These are phyloP conservation scores for Pelargonium citronellum DNA, from an alignment of 441 rosid species.

Conservation along the genomic window DNA sequence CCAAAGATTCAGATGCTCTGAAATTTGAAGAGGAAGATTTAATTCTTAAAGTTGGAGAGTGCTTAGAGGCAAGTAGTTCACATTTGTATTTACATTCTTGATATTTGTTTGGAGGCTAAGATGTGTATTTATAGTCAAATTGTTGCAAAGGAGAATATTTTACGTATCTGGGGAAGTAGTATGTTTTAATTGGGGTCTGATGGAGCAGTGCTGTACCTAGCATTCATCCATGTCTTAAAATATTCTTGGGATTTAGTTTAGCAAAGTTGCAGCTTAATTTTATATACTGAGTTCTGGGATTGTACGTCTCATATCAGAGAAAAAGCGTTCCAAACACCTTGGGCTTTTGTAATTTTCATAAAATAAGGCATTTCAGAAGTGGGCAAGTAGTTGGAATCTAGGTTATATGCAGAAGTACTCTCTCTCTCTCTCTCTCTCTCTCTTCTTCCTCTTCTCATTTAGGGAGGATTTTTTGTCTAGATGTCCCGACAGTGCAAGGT, in stretches of 20 bases:
- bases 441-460: too few species aligned
- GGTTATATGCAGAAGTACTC: background rate
- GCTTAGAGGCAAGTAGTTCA: slow-evolving; percentile 72
- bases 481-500: background rate
- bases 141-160: background rate
- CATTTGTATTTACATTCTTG: background rate
- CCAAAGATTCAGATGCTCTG: slow-evolving; percentile 57
- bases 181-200: background rate
- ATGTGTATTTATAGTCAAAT: too few species aligned
- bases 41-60: slow-evolving; percentile 86
- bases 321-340: background rate
- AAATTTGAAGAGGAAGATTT: slow-evolving; percentile 73
- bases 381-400: background rate
- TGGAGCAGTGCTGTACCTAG: background rate
- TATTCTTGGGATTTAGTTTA: background rate
- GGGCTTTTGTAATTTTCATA: slow-evolving; percentile 1
- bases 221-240: background rate
- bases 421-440: background rate
- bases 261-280: background rate
- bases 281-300: background rate
- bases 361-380: background rate
- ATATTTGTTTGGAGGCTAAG: too few species aligned
- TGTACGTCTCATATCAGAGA: background rate
- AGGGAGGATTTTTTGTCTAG: background rate
- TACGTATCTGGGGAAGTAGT: background rate